Base-by-base conservation (phyloP, 2,329 filamentous ascomycete species). In the Truncatella angustata region DNA sequence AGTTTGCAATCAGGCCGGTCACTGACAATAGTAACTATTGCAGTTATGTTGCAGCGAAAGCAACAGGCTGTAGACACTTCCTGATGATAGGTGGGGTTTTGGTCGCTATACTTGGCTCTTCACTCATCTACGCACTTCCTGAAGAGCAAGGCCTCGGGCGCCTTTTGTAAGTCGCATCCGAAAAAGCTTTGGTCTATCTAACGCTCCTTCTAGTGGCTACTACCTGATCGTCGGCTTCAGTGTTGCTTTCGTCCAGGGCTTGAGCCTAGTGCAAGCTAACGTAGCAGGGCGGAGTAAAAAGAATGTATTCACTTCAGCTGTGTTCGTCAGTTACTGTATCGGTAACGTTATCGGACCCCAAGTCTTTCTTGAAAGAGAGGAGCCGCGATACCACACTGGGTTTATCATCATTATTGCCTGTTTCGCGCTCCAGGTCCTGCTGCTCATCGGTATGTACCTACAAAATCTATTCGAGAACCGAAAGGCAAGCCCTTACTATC, bases 311-410 rank as follows among this genome's bases (percentile, higher is more conserved):
- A 47, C 44, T 10, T 47, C 44, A 5, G n/a, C 44, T 23, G 44
- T 47, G 7, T 47, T 47, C 16, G 44, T 47, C 32, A 47, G 44
- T 24, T 47, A 47, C 44, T 47, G 44, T 14, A 34, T 47, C 20
- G 44, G 44, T 9, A 47, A 47, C 20, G 5, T 47, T 4, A 47
- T 47, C 2, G 44, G 44, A 34, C 44, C 44, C 35, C 44, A 47
- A 16, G 32, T 36, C 24, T 47, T 47, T 23, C 26, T 47, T 26
- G 32, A 32, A 6, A n/a, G 28, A 4, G 44, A 47, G n/a, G 44
- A 24, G 11, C 44, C 44, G 11, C 9, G 16, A 6, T 47, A 47
- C 16, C 44, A 21, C 2, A 47, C 44, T 21, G 44, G 44, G 16
- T 47, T 35, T 24, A 28, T 28, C 6, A 21, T 47, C 32, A 47